Percentiles rank a stretch among this genome's conserved stretches.
These are phyloP conservation scores for Casuarina glauca DNA, from an alignment of 306 rosid species.

Conservation along the genomic window DNA sequence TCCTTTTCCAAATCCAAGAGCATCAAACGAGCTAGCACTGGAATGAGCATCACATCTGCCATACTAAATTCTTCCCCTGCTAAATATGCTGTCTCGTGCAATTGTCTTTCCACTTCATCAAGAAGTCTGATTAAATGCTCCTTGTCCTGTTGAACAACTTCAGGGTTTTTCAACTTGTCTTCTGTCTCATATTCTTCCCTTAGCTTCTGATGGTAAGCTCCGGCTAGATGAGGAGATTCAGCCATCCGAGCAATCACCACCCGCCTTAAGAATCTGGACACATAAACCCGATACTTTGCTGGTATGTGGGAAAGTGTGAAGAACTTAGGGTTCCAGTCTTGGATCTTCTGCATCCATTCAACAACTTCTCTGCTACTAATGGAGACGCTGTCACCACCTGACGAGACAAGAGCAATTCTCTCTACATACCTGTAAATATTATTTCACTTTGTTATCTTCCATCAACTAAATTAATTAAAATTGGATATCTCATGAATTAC, in stretches of 20 bases:
- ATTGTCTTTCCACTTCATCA: slow-evolving; percentile 67
- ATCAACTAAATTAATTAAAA: not conserved
- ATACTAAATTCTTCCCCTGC: slow-evolving; percentile 76
- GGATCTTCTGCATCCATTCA: slow-evolving; percentile 90
- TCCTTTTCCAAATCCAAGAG: slow-evolving; percentile 66
- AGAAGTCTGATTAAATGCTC: slow-evolving; percentile 70
- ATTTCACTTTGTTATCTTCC: slow-evolving; percentile 14
- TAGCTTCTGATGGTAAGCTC: slow-evolving; percentile 76
- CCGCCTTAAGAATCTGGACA: slow-evolving; percentile 71
- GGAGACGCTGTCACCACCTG: slow-evolving; percentile 47
- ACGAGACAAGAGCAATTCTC: slow-evolving; percentile 75
- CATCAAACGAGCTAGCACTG: slow-evolving; percentile 62
- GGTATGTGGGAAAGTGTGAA: slow-evolving; percentile 77
- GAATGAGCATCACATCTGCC: slow-evolving; percentile 88
- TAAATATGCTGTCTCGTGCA: slow-evolving; percentile 55
- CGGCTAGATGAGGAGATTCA: slow-evolving; percentile 77
- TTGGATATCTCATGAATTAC: slow-evolving; percentile 4
- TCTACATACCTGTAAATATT: slow-evolving; percentile 77
- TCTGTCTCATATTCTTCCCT: slow-evolving; percentile 81
- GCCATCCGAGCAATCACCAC: slow-evolving; percentile 90
- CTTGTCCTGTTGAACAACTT: slow-evolving; percentile 44
- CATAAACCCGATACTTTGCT: slow-evolving; percentile 57
- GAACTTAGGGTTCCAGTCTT: slow-evolving; percentile 79
- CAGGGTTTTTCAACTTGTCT: slow-evolving; percentile 66
- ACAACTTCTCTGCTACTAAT: slow-evolving; percentile 56